Evolutionary conservation across 768 basidiomycete genomes (phyloP), one percentile per base, ranked within the genome.

Genomic region (Lanmaoa rubissima): DNA sequence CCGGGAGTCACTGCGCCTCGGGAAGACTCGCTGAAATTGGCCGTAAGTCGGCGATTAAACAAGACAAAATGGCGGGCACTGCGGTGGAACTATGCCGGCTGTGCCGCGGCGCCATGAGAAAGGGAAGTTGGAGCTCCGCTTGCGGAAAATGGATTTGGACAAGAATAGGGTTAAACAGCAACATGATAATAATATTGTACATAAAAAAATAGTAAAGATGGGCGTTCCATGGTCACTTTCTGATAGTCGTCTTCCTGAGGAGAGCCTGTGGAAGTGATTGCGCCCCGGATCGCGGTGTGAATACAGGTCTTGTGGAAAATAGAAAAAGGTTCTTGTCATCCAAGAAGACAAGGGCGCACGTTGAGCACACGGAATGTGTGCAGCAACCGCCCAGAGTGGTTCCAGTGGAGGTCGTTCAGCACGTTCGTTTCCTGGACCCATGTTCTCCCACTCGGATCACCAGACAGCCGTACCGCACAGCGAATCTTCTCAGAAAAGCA

Each of bases 381-480:
- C 51, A 36, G 43, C 51, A 61, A 40, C 49, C 53, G 55, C 40
- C 31, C 54, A 34, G 43, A 8, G 42, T 14, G n/a, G 36, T 43
- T 56, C 45, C 10, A 34, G 32, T 55, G 45, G 45, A 46, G 19
- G 43, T 51, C 41, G 45, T 54, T 14, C 55, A 58, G 58, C 56
- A 58, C 62, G 59, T 62, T 64, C 52, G 61, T 54, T 66, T 64
- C 64, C 51, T 54, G 57, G 49, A 31, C 36, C 54, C 60, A 68
- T 68, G 69, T 55, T 65, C 64, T 62, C 61, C 64, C 64, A 70
- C 59, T 51, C 70, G 69, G 69, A 72, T 66, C 68, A 70, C 55
- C 66, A 62, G 60, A 54, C 68, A 59, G 61, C 53, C 51, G 49
- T 54, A 59, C 68, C 65, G 61, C 69, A 60, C 58, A 60, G 64